Evolutionary conservation across 805 yeast genomes (phyloP).

Genomic region (Saccharomyces paradoxus): DNA sequence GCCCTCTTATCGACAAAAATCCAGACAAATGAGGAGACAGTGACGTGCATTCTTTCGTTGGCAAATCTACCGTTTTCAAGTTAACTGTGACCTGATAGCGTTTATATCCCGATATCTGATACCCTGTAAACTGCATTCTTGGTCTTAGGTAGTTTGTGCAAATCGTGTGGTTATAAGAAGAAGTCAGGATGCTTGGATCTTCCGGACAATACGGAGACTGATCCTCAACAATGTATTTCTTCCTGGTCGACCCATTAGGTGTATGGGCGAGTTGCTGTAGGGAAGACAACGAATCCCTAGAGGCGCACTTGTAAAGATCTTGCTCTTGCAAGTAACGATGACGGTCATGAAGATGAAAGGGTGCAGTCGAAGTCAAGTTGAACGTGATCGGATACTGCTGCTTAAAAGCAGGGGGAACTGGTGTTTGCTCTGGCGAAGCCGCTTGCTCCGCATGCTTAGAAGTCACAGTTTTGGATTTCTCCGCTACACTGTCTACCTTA

Average conservation of each 20-base stretch:
- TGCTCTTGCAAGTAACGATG: background rate
- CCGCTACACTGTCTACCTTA: slow-evolving; percentile 5
- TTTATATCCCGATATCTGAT: slow-evolving; percentile 30
- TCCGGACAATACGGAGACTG: slow-evolving; percentile 3
- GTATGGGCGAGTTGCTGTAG: slow-evolving; percentile 4
- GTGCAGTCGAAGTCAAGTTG: background rate
- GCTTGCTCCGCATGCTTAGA: slow-evolving; percentile 9
- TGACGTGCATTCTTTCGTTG: slow-evolving; percentile 11
- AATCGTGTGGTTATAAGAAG: background rate
- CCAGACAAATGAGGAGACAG: slow-evolving; percentile 44
- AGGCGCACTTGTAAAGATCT: slow-evolving; percentile 14
- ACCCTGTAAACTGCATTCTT: slow-evolving; percentile 27
- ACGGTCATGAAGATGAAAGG: background rate
- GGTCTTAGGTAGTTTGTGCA: slow-evolving; percentile 21
- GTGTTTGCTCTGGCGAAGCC: slow-evolving; percentile 3
- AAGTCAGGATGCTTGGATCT: background rate
- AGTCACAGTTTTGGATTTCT: slow-evolving; percentile 6
- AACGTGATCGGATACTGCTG: slow-evolving; percentile 5
- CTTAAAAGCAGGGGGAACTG: slow-evolving; percentile 6
- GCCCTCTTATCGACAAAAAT: slow-evolving; percentile 56
- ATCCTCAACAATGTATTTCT: slow-evolving; percentile 12
- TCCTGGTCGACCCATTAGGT: slow-evolving; percentile 1
- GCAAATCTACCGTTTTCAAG: slow-evolving; percentile 48
- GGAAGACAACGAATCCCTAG: slow-evolving; percentile 21
- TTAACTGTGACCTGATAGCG: slow-evolving; percentile 47